Percentiles rank a stretch among this genome's conserved stretches.
These are phyloP conservation scores for Blastobotrys apis DNA, from an alignment of 1,139 yeast species.

Conservation along the genomic window DNA sequence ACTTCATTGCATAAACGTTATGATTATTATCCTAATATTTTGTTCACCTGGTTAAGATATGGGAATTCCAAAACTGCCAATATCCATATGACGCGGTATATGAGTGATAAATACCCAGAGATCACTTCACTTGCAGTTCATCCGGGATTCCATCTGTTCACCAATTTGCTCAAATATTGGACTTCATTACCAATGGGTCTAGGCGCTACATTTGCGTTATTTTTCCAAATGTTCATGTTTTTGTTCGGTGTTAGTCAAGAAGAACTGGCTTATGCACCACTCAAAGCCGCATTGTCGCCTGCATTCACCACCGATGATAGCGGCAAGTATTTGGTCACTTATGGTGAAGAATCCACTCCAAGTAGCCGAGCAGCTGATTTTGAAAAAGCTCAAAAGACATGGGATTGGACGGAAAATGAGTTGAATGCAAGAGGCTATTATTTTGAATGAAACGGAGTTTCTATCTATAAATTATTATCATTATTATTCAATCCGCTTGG, in stretches of 20 bases:
- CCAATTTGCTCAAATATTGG: conserved; percentile 71
- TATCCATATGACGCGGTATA: conserved; percentile 64
- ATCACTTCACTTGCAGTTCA: conserved; percentile 66
- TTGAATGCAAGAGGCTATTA: conserved; percentile 46
- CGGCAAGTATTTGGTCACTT: conserved; percentile 64
- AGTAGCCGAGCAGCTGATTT: conserved; percentile 56
- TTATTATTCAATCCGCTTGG: not conserved
- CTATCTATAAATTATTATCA: not conserved
- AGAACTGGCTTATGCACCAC: conserved; percentile 64
- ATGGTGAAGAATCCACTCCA: conserved; percentile 53
- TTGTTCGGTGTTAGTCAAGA: conserved; percentile 68
- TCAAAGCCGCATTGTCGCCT: conserved; percentile 60
- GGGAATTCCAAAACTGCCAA: conserved; percentile 78
- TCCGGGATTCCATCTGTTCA: conserved; percentile 82
- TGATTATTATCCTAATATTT: conserved; percentile 55
- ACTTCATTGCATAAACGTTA: conserved; percentile 51
- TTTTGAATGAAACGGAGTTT: not conserved
- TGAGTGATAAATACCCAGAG: conserved; percentile 64
- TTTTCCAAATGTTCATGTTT: conserved; percentile 57
- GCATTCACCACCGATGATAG: conserved; percentile 51
- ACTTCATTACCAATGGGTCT: conserved; percentile 72
- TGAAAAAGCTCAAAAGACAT: conserved; percentile 63
- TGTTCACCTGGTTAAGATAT: conserved; percentile 76
- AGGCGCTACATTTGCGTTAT: conserved; percentile 59
- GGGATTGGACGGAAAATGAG: conserved; percentile 79